Conservation (phyloP, 1,284 basidiomycete species). For the Puccinia coronata region DNA sequence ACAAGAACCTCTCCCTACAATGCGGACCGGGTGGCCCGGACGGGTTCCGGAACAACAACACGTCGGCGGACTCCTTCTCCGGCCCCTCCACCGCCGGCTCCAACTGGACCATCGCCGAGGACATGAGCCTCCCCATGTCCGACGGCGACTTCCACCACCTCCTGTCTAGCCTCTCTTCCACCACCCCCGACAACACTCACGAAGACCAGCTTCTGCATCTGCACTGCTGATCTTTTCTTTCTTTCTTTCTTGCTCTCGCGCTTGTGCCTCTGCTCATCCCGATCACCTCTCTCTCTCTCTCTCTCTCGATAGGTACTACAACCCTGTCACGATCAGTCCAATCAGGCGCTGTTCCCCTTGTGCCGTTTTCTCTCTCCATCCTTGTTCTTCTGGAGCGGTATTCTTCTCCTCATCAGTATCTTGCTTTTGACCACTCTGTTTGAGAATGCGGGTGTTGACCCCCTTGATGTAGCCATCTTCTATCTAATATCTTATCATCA, state of each 20-base stretch:
- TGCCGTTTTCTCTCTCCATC: no score
- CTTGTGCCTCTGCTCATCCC: no score
- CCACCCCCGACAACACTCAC: no score
- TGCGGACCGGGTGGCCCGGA: background rate
- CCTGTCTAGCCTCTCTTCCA: background rate
- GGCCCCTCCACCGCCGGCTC: slow-evolving; percentile 18
- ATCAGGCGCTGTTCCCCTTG: no score
- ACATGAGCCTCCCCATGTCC: background rate
- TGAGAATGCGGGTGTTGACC: no score
- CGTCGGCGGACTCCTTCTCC: background rate
- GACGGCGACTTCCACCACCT: background rate
- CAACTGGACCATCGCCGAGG: background rate
- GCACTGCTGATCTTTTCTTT: background rate
- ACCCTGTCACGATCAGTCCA: no score
- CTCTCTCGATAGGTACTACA: no score
- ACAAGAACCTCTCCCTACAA: slow-evolving; percentile 18
- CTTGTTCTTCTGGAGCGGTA: no score
- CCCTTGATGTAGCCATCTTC: no score
- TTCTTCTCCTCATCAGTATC: no score
- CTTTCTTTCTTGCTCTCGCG: background rate
- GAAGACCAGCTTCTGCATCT: background rate
- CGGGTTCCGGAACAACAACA: background rate
- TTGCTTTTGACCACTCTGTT: no score
- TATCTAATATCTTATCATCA: no score
- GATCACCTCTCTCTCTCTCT: background rate